Percentiles rank a stretch among this genome's conserved stretches.
Conservation (phyloP, 2,329 filamentous ascomycete species). For the Pseudogymnoascus pannorum region DNA sequence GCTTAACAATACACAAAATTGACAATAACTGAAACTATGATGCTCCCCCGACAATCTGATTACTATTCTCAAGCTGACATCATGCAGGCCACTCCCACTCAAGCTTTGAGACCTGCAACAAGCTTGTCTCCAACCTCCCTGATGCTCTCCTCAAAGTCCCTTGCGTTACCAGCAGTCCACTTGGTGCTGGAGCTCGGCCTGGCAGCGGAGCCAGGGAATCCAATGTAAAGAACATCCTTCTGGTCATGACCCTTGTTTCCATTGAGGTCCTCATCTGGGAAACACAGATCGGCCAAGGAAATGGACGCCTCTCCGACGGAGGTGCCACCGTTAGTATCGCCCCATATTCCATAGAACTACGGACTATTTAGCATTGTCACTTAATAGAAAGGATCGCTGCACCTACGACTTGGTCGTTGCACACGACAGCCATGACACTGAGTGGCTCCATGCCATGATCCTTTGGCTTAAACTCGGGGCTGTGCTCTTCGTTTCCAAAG, state of each 20-base stretch:
- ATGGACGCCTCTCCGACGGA: constrained; percentile 9
- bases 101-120: constrained; percentile 5
- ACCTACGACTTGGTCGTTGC: constrained; percentile 11
- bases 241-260: constrained; percentile 1
- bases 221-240: constrained; percentile 10
- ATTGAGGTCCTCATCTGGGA: background rate
- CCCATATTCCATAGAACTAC: constrained; percentile 11
- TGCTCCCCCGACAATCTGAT: background rate
- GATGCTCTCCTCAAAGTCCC: background rate
- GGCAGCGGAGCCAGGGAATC: background rate
- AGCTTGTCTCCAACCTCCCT: constrained; percentile 4
- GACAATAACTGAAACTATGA: background rate
- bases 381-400: background rate
- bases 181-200: background rate
- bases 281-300: constrained; percentile 7
- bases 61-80: background rate
- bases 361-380: background rate
- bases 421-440: constrained; percentile 10
- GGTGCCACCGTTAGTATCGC: constrained; percentile 9
- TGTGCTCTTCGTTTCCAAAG: constrained; percentile 19
- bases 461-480: background rate
- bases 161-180: background rate
- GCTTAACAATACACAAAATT: background rate
- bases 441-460: constrained; percentile 2
- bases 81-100: background rate